phyloP scores from a whole-genome alignment of 257 asterid genomes.

The Salvia rosmarinus region DNA sequence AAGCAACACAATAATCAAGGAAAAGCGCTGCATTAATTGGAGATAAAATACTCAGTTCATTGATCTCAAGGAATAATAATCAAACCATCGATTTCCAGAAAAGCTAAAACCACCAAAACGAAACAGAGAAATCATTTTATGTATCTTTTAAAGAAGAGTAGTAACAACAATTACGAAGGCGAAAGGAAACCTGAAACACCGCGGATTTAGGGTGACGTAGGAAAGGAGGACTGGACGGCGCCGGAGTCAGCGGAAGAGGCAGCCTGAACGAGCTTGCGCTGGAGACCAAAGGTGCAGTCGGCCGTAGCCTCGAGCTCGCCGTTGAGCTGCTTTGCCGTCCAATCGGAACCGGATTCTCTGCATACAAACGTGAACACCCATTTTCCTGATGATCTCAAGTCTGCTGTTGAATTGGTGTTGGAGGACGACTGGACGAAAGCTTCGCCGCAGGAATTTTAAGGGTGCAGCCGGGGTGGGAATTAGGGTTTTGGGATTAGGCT shows the following conservation, averaged over 20 bases:
- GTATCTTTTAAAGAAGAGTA: not conserved
- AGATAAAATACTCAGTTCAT: not conserved
- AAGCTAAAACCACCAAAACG: not conserved
- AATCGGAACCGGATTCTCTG: slow-evolving; percentile 52
- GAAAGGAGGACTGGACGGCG: slow-evolving; percentile 83
- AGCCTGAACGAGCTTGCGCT: slow-evolving; percentile 81
- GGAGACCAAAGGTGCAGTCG: slow-evolving; percentile 53
- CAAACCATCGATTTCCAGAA: not conserved
- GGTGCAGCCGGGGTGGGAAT: not conserved
- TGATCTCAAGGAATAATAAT: not conserved
- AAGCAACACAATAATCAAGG: not conserved
- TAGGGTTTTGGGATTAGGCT: slow-evolving; percentile 35
- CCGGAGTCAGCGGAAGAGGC: slow-evolving; percentile 71
- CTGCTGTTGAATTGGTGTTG: not conserved
- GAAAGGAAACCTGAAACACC: slow-evolving; percentile 72
- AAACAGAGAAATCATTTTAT: not conserved
- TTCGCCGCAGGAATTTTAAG: not conserved
- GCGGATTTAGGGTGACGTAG: slow-evolving; percentile 68
- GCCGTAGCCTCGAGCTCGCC: slow-evolving; percentile 63
- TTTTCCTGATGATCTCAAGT: slow-evolving; percentile 1
- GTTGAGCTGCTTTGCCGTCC: slow-evolving; percentile 65
- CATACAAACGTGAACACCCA: slow-evolving; percentile 66
- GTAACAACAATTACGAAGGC: not conserved
- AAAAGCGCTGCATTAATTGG: not conserved
- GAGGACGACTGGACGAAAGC: not conserved